Evolutionary conservation across 805 yeast species (phyloP).

Genomic region (Saturnispora hagleri): DNA sequence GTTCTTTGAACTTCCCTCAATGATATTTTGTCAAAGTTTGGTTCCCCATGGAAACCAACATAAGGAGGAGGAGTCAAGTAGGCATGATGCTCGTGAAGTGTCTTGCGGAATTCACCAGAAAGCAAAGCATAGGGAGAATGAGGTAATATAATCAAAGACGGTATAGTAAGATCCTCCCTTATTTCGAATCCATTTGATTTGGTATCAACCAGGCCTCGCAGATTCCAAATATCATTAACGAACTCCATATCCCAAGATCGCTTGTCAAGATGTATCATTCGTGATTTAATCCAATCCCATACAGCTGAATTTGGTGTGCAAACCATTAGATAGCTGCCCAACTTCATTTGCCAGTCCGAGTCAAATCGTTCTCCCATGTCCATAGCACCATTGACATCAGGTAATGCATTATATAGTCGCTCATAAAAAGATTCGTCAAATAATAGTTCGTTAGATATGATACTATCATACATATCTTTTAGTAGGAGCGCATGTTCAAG

Average conservation of each 20-base stretch:
- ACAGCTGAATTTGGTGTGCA: conserved; percentile 35
- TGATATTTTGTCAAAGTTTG: conserved; percentile 9
- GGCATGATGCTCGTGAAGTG: conserved; percentile 29
- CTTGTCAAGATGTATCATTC: conserved; percentile 19
- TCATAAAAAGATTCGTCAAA: conserved; percentile 9
- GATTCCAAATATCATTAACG: conserved; percentile 30
- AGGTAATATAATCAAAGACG: conserved; percentile 35
- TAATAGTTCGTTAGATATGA: conserved; percentile 10
- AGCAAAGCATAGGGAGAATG: conserved; percentile 42
- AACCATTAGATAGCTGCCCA: conserved; percentile 49
- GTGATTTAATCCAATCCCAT: conserved; percentile 18
- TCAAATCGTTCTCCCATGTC: conserved; percentile 5
- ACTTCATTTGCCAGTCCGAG: conserved; percentile 10
- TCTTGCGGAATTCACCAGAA: conserved; percentile 38
- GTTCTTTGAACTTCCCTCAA: conserved; percentile 4
- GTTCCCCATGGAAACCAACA: conserved; percentile 20
- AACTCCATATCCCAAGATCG: conserved; percentile 51
- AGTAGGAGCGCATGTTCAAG: conserved; percentile 16
- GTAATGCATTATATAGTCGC: conserved; percentile 31
- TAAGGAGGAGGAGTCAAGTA: conserved; percentile 38
- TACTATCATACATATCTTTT: conserved; percentile 14
- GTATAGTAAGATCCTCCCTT: conserved; percentile 12
- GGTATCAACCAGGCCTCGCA: conserved; percentile 14
- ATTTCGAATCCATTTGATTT: conserved; percentile 1
- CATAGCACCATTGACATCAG: conserved; percentile 20